A percentile compares a stretch with the other conserved stretches of the same genome.
These are phyloP conservation scores for Inosperma sp. DNA, from an alignment of 768 basidiomycete species.

Conservation along the genomic window DNA sequence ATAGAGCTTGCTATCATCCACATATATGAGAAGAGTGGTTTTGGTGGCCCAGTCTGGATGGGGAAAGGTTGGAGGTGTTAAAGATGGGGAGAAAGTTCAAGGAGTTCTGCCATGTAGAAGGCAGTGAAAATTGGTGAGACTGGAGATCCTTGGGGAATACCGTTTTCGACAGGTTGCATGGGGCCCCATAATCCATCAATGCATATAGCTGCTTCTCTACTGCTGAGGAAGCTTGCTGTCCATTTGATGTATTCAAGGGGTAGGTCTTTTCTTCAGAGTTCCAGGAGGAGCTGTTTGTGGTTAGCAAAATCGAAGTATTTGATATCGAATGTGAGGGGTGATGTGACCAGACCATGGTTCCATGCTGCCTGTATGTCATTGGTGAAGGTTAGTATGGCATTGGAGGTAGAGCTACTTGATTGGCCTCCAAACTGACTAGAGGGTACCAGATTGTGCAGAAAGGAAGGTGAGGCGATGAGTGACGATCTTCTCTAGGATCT, in stretches of 20 bases:
- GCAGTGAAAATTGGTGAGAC: conserved; percentile 24
- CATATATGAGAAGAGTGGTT: conserved; percentile 21
- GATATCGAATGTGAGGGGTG: conserved; percentile 27
- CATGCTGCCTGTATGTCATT: conserved; percentile 20
- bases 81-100: conserved; percentile 17
- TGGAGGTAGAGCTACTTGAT: conserved; percentile 15
- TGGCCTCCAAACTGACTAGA: not conserved
- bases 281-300: conserved; percentile 15
- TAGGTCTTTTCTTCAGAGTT: conserved; percentile 18
- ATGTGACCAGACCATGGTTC: conserved; percentile 14
- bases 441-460: not conserved
- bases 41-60: conserved; percentile 16
- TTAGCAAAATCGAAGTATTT: conserved; percentile 8
- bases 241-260: conserved; percentile 18
- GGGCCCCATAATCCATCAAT: conserved; percentile 19
- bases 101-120: conserved; percentile 23
- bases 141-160: conserved; percentile 33
- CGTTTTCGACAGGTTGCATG: conserved; percentile 25
- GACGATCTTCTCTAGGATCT: too few species aligned
- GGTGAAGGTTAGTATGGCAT: conserved; percentile 22
- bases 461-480: not conserved
- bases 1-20: conserved; percentile 29
- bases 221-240: conserved; percentile 20
- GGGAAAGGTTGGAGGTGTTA: conserved; percentile 6
- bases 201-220: conserved; percentile 23